Percentiles rank a stretch among this genome's conserved stretches.
Conservation (phyloP, 495 filamentous ascomycete species). For the Pyronema omphalodes region DNA sequence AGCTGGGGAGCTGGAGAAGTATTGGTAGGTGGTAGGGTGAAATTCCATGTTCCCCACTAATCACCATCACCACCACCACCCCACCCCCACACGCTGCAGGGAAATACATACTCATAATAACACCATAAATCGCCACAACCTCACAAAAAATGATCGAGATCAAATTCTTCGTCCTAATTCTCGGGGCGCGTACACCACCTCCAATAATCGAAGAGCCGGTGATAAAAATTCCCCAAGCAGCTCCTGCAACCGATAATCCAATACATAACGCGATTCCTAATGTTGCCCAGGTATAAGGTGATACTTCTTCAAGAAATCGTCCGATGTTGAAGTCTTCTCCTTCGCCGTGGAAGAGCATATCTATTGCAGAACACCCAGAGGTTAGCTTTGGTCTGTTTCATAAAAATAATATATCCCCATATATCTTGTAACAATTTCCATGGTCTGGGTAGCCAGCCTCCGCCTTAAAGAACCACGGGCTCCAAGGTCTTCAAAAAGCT, state of each 20-base stretch:
- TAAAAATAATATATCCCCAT: slow-evolving; percentile 18
- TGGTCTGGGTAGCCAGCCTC: not conserved
- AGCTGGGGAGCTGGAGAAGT: not conserved
- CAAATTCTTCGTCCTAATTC: slow-evolving; percentile 96
- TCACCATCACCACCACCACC: too few species aligned
- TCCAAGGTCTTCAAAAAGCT: too few species aligned
- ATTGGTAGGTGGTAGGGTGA: not conserved
- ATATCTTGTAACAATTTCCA: slow-evolving; percentile 1
- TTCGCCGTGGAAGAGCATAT: slow-evolving; percentile 93
- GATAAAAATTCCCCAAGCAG: slow-evolving; percentile 98
- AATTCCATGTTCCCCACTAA: too few species aligned
- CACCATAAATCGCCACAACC: slow-evolving; percentile 98
- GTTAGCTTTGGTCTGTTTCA: not conserved
- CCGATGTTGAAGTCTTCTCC: slow-evolving; percentile 97
- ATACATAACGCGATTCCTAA: slow-evolving; percentile 89
- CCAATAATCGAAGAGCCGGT: slow-evolving; percentile 97
- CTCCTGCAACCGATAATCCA: slow-evolving; percentile 84
- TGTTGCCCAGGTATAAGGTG: slow-evolving; percentile 83
- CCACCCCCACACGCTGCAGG: not conserved
- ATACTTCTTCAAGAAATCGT: slow-evolving; percentile 81
- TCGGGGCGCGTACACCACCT: slow-evolving; percentile 83
- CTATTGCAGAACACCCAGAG: slow-evolving; percentile 28
- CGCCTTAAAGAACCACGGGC: too few species aligned
- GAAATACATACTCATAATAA: slow-evolving; percentile 63
- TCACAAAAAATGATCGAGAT: slow-evolving; percentile 99